Evolutionary conservation across 257 asterid species (phyloP), one percentile per base, ranked within the genome.

Genomic region (Ballota nigra): DNA sequence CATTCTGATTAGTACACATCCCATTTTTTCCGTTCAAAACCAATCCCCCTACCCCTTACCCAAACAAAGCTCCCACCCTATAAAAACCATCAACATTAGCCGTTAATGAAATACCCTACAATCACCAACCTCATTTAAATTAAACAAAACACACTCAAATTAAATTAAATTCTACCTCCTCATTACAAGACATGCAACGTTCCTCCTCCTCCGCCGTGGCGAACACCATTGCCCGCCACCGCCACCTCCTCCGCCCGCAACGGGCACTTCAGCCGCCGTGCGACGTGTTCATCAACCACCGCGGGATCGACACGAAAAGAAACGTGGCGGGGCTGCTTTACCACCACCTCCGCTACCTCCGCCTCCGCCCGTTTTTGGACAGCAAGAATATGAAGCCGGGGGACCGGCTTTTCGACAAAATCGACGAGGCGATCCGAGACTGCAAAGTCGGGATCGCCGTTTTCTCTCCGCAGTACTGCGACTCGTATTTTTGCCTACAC

Each of bases 301-400:
- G 98, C 0, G 96, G 97, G 2, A 70, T 82, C 18, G 98, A 92
- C 78, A 92, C 98, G 13, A 92, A 90, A 51, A 71, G 78, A 13
- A 92, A 88, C 79, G 91, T 92, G 13, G 87, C 97, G 5, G 98
- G 97, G 5, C 64, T 92, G 70, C 34, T 92, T 0, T 84, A 85
- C 71, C 86, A 84, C 74, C 87, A 86, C 74, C 84, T 92, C 11
- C 74, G 80, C 2, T 67, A 76, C 49, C 38, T 83, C 4, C 71
- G 80, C 34, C 74, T 88, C 33, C 78, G 78, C 4, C 92, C 98
- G 0, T 92, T 92, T 73, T 59, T 89, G 73, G 98, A 92, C 77
- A 89, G 94, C 92, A 86, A 86, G 87, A 89, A 40, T 79, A 89
- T 88, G 97, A 89, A 88, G 73, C 89, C 98, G 0, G 98, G 98